Base-by-base conservation (phyloP, 208 protist species). In the Trypanosoma caninum region DNA sequence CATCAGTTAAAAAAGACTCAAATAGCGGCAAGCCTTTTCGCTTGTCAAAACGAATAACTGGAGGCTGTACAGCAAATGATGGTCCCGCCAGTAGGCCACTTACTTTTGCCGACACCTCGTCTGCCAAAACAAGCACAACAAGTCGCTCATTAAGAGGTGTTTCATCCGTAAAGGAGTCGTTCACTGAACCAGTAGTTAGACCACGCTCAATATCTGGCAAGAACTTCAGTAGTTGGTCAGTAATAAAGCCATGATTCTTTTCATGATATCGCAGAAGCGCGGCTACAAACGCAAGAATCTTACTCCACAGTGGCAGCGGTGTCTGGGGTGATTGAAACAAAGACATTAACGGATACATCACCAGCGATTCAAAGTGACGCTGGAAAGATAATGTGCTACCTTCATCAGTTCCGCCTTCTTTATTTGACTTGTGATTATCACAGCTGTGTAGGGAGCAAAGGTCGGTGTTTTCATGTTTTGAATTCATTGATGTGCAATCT, bases 221-320 rank as follows among this genome's bases (percentile, higher is more conserved):
- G 46, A 72, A 65, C 45, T 65, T 72, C 13, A 59, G 33, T 0
- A 72, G n/a, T 14, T 60, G 20, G 41, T 65, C 52, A 1, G 58
- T 65, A 14, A 72, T 34, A 59, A 59, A 72, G n/a, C 38, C 50
- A 54, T 59, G 42, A 16, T 46, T 41, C 20, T 53, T 38, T 33
- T 64, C 51, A 45, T 72, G 48, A 27, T 60, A 72, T 30, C 33
- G 37, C 11, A 72, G 37, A 13, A 72, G 51, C 25, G 65, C 65
- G 27, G 65, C 20, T 2, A 72, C 25, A 30, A 72, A 33, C 3
- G 57, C 45, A 25, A 72, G 48, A 41, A 72, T 64, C 56, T 72
- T 72, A 42, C 50, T 55, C 65, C 65, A 72, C 27, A 72, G 18
- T 25, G 30, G 10, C 8, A 72, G 28, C 23, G 65, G 52, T 18